Conservation (phyloP, 108 stramenopile species). For the Cyclotella distinguenda region DNA sequence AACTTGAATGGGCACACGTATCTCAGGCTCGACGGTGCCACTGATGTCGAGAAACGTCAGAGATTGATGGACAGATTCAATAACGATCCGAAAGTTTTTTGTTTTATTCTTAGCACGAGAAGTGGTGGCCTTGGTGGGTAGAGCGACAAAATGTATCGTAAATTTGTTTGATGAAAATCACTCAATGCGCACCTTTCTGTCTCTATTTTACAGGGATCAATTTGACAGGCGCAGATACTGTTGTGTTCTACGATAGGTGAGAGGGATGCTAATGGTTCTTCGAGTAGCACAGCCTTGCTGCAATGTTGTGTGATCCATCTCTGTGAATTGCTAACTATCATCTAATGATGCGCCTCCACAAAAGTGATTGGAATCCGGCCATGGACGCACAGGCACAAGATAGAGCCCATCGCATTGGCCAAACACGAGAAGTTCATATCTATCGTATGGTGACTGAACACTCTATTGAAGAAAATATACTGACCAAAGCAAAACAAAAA, state of each 20-base stretch:
- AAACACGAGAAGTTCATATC: constrained; percentile 96
- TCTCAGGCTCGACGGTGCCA: constrained; percentile 86
- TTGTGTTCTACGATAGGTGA: constrained; percentile 85
- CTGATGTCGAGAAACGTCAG: constrained; percentile 89
- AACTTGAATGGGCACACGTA: constrained; percentile 81
- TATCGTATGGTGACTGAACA: constrained; percentile 94
- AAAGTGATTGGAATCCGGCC: constrained; percentile 96
- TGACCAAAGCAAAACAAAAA: constrained; percentile 94
- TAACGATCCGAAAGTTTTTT: constrained; percentile 80
- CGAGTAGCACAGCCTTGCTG: background rate
- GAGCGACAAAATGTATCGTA: background rate
- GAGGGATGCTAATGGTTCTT: background rate
- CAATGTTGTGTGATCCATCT: background rate
- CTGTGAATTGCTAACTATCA: background rate
- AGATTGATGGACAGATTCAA: constrained; percentile 95
- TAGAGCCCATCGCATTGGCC: constrained; percentile 95
- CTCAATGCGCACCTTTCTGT: background rate
- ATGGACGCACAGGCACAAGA: constrained; percentile 95
- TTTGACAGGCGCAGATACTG: constrained; percentile 96
- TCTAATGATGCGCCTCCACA: background rate
- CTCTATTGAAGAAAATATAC: constrained; percentile 98
- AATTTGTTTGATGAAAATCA: background rate
- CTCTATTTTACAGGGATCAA: constrained; percentile 81
- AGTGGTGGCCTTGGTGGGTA: constrained; percentile 71
- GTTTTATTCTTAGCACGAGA: constrained; percentile 94